Base-by-base conservation (phyloP, 768 basidiomycete species). In the Lentinula guzmanii region DNA sequence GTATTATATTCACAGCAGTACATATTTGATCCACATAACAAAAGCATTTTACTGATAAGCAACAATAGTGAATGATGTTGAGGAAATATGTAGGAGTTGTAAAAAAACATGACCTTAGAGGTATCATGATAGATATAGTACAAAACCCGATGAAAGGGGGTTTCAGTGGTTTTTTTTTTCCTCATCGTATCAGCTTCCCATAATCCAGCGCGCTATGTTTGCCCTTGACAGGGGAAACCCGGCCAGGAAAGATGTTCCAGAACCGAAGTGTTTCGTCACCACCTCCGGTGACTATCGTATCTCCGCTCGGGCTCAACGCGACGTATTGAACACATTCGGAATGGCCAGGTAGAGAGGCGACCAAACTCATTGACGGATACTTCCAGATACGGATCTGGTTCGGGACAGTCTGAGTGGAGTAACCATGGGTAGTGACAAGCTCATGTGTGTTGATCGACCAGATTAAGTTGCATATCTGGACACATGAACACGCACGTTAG, bases 241-340 rank as follows among this genome's bases (percentile, higher is more conserved):
- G 69, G 65, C 79, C 79, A 10, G 85, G 84, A 66, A 90, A 90
- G 0, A 86, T 86, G 66, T 86, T 88, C 89, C 89, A 91, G 72
- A 91, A 91, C 51, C 89, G 75, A 31, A 91, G 75, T 1, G 89
- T 91, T 70, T 91, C 89, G 69, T 91, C 89, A 0, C 90, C 89
- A 2, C 89, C 87, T 18, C 89, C 89, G 0, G 88, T 90, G 33
- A 89, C 89, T 62, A 91, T 90, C 1, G 87, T 90, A 70, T 88
- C 86, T 42, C 87, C 87, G 62, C 88, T 86, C 5, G 87, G 87
- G 63, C 79, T 82, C 84, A 87, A 86, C 15, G 88, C 87, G 31
- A 89, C 80, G 71, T 88, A 87, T 8, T 90, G 78, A 10, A 91
- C 89, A 34, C 89, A 83, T 68, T 82, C 83, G 0, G 89, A 86